Base-by-base conservation (phyloP, 371 early-diverging fungal species). In the Mortierella sp. region DNA sequence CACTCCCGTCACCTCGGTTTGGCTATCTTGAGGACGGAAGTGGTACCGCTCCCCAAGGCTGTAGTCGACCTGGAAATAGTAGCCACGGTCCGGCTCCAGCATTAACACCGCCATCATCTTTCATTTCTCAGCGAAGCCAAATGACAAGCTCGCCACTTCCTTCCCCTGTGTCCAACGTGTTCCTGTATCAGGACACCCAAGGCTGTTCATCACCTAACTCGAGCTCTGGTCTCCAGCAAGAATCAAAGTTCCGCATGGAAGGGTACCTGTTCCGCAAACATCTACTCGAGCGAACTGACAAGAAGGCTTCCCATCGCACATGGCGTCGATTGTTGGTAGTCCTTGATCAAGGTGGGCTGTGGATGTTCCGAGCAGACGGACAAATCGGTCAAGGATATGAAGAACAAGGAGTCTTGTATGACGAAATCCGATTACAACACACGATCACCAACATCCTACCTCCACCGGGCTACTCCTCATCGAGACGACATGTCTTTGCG, bases 241-340 rank as follows among this genome's bases (percentile, higher is more conserved):
- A 73, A 19, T 80, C 84, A 2, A 85, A 87, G 12, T 90, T 86
- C 58, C 51, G 83, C 9, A 86, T 92, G 64, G 92, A 92, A 72
- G 92, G 96, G 0, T 82, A 93, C 2, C 86, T 97, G 27, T 89
- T 93, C 74, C 87, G 96, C 34, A 97, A 97, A 71, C 94, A 95
- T 72, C 69, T 94, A 41, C 82, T 89, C 62, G 94, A 94, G 58
- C 82, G 87, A 14, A 85, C 85, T 5, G 94, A 87, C 56, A 88
- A 89, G 58, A 93, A 93, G 76, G 93, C 96, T 9, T 87, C 87
- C 45, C 85, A 91, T 69, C 90, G 96, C 18, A 85, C 87, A 19
- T 97, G 97, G 97, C 90, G 88, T 61, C 87, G 93, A 31, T 89
- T 93, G 66, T 83, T 91, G 23, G 82, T 93, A 19, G 84, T 93